Evolutionary conservation across 768 basidiomycete species (phyloP).

Genomic region (Scleroderma citrinum): DNA sequence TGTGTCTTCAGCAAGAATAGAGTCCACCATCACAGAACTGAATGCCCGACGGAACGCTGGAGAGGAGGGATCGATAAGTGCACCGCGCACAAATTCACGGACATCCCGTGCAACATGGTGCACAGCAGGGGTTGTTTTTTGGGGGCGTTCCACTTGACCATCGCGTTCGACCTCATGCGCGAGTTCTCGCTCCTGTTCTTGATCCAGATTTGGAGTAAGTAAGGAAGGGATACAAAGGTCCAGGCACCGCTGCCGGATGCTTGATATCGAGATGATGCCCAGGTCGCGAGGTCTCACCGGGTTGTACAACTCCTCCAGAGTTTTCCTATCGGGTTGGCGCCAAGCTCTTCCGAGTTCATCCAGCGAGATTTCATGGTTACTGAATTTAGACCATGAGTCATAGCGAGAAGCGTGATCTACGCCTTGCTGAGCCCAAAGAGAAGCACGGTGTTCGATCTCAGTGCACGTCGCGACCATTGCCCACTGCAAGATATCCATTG

Average conservation of each 20-base stretch:
- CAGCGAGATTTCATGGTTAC: neutral
- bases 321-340: neutral
- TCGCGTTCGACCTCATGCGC: constrained; percentile 38
- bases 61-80: neutral
- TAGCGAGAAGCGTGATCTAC: neutral
- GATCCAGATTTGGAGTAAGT: constrained; percentile 21
- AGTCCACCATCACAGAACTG: neutral
- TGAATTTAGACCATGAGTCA: neutral
- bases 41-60: neutral
- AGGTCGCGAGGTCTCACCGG: neutral
- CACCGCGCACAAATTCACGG: neutral
- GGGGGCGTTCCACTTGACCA: constrained; percentile 30
- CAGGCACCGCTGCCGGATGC: neutral
- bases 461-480: constrained; percentile 34
- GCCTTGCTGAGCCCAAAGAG: constrained; percentile 38
- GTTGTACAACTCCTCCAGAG: neutral
- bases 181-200: constrained; percentile 42
- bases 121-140: neutral
- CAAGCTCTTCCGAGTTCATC: neutral
- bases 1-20: neutral
- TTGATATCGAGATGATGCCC: neutral
- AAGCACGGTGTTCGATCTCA: constrained; percentile 28
- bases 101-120: neutral
- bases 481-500: constrained; percentile 34
- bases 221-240: constrained; percentile 11